Percentiles rank a stretch among this genome's conserved stretches.
These are phyloP conservation scores for Ceratocystis smalleyi DNA, from an alignment of 2,329 filamentous ascomycete genomes.

Conservation along the genomic window DNA sequence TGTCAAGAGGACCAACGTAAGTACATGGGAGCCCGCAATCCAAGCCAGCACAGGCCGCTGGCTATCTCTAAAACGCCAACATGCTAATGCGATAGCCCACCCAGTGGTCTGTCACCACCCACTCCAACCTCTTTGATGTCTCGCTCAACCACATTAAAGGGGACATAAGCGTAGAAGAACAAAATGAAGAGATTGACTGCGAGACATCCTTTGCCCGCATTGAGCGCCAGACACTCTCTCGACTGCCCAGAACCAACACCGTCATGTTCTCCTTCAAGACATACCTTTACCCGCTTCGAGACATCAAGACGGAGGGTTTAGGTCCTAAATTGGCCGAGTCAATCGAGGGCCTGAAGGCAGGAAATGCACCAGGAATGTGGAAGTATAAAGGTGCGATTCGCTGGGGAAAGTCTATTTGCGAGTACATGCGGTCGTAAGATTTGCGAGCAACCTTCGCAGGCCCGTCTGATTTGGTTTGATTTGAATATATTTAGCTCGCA, in stretches of 20 bases:
- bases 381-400: conserved; percentile 34
- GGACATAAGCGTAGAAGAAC: conserved; percentile 23
- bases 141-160: conserved; percentile 26
- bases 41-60: no score
- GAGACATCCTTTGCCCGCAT: conserved; percentile 29
- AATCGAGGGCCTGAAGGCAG: conserved; percentile 35
- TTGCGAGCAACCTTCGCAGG: no score
- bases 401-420: conserved; percentile 33
- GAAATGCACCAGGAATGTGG: conserved; percentile 40
- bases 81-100: neutral
- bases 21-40: conserved; percentile 14
- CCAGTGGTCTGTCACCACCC: conserved; percentile 34
- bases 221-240: conserved; percentile 37
- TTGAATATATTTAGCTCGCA: no score
- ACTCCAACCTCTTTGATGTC: conserved; percentile 28
- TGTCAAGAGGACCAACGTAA: conserved; percentile 36
- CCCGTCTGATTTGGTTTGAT: no score
- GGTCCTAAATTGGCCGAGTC: conserved; percentile 34
- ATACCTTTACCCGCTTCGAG: conserved; percentile 33
- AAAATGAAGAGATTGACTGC: conserved; percentile 27
- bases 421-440: conserved; percentile 28
- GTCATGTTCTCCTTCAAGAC: conserved; percentile 43
- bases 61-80: neutral
- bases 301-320: conserved; percentile 35
- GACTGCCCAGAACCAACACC: conserved; percentile 32